phyloP scores from a whole-genome alignment of 495 filamentous ascomycete genomes.

The Trichoderma reesei region DNA sequence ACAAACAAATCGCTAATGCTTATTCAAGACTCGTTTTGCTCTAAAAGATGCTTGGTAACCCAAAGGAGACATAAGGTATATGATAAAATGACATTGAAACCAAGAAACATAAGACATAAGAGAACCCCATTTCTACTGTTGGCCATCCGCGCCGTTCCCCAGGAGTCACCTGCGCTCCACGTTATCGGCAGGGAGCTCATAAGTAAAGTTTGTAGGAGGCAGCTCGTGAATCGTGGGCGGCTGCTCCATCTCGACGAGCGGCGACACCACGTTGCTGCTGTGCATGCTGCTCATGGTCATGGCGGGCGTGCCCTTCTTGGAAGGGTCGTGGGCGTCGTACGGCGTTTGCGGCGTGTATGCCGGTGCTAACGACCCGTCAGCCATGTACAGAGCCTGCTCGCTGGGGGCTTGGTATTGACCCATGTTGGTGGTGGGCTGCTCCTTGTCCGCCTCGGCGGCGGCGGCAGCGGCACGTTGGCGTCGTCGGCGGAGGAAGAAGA shows the following conservation, averaged over 20 bases:
- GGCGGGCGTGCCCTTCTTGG: background rate
- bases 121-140: background rate
- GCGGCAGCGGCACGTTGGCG: conserved; percentile 12
- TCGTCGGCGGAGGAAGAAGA: conserved; percentile 20
- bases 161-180: conserved; percentile 1
- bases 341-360: background rate
- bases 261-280: background rate
- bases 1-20: background rate
- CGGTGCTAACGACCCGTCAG: background rate
- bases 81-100: background rate
- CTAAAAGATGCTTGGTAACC: background rate
- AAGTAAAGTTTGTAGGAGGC: background rate
- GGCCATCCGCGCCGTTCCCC: background rate
- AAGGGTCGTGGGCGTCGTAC: background rate
- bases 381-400: background rate
- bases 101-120: background rate
- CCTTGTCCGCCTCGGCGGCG: conserved; percentile 12
- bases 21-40: background rate
- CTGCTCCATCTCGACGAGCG: background rate
- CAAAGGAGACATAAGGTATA: background rate
- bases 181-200: background rate
- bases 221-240: background rate
- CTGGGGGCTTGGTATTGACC: background rate
- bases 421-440: background rate
- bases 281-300: background rate